Conservation (phyloP, 176 grass and related monocot species). For the Carex myosuroides region DNA sequence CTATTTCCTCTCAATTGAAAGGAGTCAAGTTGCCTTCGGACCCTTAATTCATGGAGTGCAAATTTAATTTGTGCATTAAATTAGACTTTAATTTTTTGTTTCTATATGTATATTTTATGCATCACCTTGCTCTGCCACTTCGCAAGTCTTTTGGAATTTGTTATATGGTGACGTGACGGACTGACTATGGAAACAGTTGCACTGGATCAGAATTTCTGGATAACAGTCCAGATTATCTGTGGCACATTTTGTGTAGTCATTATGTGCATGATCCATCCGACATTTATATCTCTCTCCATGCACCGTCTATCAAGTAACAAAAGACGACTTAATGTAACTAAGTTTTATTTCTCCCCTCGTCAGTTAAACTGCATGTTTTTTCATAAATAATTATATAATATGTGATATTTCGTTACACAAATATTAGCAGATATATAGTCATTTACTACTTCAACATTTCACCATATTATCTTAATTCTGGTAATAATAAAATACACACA, state of each 20-base stretch:
- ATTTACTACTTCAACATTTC: too few species aligned
- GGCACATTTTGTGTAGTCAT: not conserved
- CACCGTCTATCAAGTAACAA: too few species aligned
- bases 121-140: not conserved
- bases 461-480: too few species aligned
- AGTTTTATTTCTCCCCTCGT: too few species aligned
- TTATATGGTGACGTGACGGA: constrained; percentile 6
- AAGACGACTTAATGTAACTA: too few species aligned
- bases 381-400: too few species aligned
- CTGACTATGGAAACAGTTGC: constrained; percentile 3
- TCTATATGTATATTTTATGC: not conserved
- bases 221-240: not conserved
- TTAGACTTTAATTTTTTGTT: not conserved
- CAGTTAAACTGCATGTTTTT: too few species aligned
- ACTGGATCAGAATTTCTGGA: not conserved
- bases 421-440: too few species aligned
- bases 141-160: constrained; percentile 4
- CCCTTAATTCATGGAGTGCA: not conserved
- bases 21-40: not conserved
- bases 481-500: too few species aligned
- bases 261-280: not conserved
- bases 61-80: not conserved
- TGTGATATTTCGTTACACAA: too few species aligned
- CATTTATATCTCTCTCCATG: too few species aligned
- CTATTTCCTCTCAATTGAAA: not conserved